phyloP scores from a whole-genome alignment of 257 asterid species.

The Plantago elongata region DNA sequence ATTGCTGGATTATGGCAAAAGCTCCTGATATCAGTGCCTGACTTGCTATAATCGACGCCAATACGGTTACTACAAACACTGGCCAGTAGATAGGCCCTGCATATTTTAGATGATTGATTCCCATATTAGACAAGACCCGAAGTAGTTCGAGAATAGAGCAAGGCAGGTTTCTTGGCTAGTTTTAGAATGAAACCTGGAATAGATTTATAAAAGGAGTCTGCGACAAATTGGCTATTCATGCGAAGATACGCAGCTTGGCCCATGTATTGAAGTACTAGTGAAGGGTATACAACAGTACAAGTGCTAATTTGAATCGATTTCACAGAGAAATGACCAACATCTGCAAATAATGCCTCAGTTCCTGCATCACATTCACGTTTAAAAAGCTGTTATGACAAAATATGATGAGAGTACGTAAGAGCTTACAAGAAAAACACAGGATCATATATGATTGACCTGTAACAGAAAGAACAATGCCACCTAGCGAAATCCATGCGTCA shows the following conservation, averaged over 20 bases:
- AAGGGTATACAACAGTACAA: constrained; percentile 43
- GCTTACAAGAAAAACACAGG: neutral
- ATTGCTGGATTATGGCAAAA: constrained; percentile 54
- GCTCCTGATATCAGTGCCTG: constrained; percentile 62
- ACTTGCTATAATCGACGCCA: constrained; percentile 53
- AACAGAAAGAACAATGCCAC: constrained; percentile 48
- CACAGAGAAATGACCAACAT: constrained; percentile 62
- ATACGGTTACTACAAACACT: constrained; percentile 43
- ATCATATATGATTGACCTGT: constrained; percentile 31
- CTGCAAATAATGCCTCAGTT: constrained; percentile 67
- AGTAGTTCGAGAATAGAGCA: neutral
- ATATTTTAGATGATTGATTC: neutral
- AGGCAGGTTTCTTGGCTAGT: neutral
- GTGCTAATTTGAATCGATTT: constrained; percentile 49
- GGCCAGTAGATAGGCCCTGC: constrained; percentile 58
- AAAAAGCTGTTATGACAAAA: neutral
- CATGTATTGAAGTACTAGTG: constrained; percentile 39
- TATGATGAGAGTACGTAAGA: neutral
- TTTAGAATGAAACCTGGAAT: constrained; percentile 37
- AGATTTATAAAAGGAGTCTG: constrained; percentile 39
- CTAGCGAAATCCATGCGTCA: constrained; percentile 58
- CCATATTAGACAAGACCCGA: neutral
- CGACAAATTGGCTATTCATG: constrained; percentile 23
- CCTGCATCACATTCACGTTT: constrained; percentile 26
- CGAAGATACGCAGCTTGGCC: constrained; percentile 60